Evolutionary conservation across 225 moss, liverwort and hornwort genomes (phyloP), one percentile per base, ranked within the genome.

Genomic region (Thuidium tamariscinum): DNA sequence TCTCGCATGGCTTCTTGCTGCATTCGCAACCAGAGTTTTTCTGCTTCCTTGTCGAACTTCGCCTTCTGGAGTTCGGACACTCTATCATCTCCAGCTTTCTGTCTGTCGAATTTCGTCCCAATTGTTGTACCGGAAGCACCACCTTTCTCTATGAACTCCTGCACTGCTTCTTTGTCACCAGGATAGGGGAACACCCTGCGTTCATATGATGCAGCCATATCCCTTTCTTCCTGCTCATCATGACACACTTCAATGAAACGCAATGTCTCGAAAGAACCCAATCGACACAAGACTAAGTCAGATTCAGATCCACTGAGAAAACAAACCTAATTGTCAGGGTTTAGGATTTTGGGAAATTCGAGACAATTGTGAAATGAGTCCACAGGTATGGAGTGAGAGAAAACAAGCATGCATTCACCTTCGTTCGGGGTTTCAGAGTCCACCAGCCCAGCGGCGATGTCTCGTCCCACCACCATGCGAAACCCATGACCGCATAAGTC

Each of bases 401-500:
- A n/a, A 79, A 26, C 39, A 72, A 51, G 20, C 66, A 65, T 56
- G 20, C 36, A 92, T 69, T 48, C 63, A 95, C 96, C 96, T 93
- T 95, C 8, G 94, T 96, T 60, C 95, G 95, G 83, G 97, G 97
- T 88, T 97, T 96, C 89, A 97, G 80, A 44, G 93, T 96, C 97
- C 97, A 97, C 96, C 96, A 97, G 21, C 97, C 97, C 41, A 97
- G 68, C 32, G 96, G 96, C 68, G 95, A 90, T 10, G 93, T 92
- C 77, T 92, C 94, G n/a, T 97, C 95, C 97, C 97, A 97, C 95
- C 94, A 97, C 96, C 96, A 95, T 2, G 92, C 93, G 44, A 95
- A 86, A 10, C 94, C 97, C 66, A 96, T 88, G 66, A 97, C 63
- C 42, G 91, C 95, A 76, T 95, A 97, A 16, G 96, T 93, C 11